Evolutionary conservation across 495 filamentous ascomycete species (phyloP), one percentile per base, ranked within the genome.

Genomic region (Aspergillus carlsbadensis): DNA sequence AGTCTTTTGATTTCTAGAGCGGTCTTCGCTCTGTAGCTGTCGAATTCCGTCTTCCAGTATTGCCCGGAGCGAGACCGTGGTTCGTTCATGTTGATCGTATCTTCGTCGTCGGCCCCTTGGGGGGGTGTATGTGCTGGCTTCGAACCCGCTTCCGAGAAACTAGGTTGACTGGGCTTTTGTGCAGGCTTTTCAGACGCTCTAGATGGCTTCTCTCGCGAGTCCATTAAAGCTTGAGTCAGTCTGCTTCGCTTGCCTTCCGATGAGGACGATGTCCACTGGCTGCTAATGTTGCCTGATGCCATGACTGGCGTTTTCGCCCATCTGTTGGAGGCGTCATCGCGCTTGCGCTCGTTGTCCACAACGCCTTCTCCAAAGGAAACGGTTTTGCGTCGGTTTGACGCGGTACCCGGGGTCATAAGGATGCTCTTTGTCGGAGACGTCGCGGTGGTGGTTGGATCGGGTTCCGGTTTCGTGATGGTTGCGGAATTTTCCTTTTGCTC

Each of bases 31-130:
- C 93, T 85, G 65, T 97, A 92, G 54, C 79, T 83, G 54, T 95
- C 87, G 63, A 89, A 96, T 67, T 96, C 85, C 10, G 84, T 81
- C 68, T 98, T 98, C 94, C 94, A 98, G 70, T 93, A 96, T 66
- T 87, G 86, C 2, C 92, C 92, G 2, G 91, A 96, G 60, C 87
- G 82, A 2, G 91, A 95, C 37, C 85, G 83, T 5, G 94, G 92
- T 41, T 89, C 84, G 47, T 87, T 83, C 48, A 96, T 73, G 67
- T 97, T 92, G 35, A 86, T 71, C 0, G 90, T 94, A 20, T 84
- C 69, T 52, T 96, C 89, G 33, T 77, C 74, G 15, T 55, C 57
- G 15, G 64, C 50, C 1, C 67, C 65, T 51, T 70, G 61, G 15
- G 63, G 45, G 10, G 59, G 45, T 17, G 47, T 48, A 18, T 41